phyloP scores from a whole-genome alignment of 306 rosid genomes.

The Cucumis melo region DNA sequence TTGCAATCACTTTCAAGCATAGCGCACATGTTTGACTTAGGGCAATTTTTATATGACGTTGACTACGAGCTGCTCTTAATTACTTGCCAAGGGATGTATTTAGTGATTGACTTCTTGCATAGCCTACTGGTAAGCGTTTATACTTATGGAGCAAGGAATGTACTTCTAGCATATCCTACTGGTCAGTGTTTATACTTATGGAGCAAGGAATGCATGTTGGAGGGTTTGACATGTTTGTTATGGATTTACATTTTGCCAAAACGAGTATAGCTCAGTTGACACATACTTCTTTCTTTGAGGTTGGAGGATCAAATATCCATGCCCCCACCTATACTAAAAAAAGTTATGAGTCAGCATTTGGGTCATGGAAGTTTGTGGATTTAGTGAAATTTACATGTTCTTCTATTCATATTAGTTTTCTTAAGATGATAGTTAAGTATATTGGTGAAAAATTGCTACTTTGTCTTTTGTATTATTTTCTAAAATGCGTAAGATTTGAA shows the following conservation, averaged over 20 bases:
- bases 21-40: not conserved
- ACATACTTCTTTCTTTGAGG: no score
- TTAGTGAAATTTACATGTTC: not conserved
- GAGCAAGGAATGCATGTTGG: not conserved
- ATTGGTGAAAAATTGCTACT: not conserved
- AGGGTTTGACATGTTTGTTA: not conserved
- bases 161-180: not conserved
- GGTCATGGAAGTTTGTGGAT: not conserved
- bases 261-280: no score
- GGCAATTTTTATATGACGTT: not conserved
- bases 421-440: not conserved
- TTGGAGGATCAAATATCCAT: no score
- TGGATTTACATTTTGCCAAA: not conserved
- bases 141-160: no score
- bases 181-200: not conserved
- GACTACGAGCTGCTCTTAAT: not conserved
- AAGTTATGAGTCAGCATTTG: no score
- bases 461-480: not conserved
- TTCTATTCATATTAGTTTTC: not conserved
- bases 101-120: not conserved
- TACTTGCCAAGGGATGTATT: no score
- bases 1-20: not conserved
- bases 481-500: slow-evolving; percentile 6
- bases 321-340: no score
- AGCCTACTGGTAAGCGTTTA: not conserved